Base-by-base conservation (phyloP, 2,329 filamentous ascomycete genomes). In the Tolypocladium album region DNA sequence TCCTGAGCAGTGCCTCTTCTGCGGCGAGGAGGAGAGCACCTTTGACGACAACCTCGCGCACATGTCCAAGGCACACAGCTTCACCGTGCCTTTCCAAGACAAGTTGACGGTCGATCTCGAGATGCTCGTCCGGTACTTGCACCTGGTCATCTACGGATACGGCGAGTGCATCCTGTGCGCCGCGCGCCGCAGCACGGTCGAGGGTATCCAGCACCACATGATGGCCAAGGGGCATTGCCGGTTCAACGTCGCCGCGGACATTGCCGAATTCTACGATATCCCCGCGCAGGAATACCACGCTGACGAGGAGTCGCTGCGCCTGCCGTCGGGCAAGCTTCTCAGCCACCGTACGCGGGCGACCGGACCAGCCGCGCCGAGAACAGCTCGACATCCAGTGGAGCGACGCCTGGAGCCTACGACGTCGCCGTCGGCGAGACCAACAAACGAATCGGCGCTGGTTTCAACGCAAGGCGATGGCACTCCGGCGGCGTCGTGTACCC, bases 161-260 rank as follows among this genome's bases (percentile, higher is more conserved):
- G 70, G 71, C 39, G 79, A 82, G 65, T 84, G 81, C 61, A 72
- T 84, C 36, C 73, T 73, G 22, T 84, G 82, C 64, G 76, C 76
- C 0, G 76, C 72, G 4, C 69, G 74, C 40, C 73, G 77, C 38
- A 67, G 67, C 2, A 78, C 76, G 0, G 69, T 73, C 0, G 71
- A 79, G 57, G 81, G 74, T 0, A 74, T 77, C 0, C 78, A 79
- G 57, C 78, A 81, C 38, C 82, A 82, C 62, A 83, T 82, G 79
- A 61, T 69, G 0, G 74, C 71, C 9, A 82, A 80, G 47, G 74
- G 77, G 0, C 79, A 82, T 61, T 82, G 79, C 63, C 74, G 69
- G 5, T 72, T 81, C 43, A 69, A 78, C n/a, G 65, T 77, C 0
- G 58, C 67, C n/a, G 69, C 71, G 1, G 75, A 79, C 45, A 73